Evolutionary conservation across 2,329 filamentous ascomycete genomes (phyloP).

Genomic region (Ophioceras dolichostomum): DNA sequence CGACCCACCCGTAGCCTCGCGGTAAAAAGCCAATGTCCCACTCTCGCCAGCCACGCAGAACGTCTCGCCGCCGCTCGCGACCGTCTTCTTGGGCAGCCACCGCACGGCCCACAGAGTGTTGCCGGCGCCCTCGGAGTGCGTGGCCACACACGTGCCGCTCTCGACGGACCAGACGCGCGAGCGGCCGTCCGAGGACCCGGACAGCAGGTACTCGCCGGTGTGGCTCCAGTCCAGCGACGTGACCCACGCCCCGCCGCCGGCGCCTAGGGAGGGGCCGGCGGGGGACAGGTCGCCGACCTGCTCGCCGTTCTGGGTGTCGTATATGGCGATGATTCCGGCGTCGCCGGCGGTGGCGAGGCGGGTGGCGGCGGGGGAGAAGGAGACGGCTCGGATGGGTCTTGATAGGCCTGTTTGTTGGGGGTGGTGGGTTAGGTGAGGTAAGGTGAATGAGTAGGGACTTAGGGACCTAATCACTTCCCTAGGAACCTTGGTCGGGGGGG

Average conservation of each 20-base stretch:
- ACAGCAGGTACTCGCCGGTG: conserved; percentile 83
- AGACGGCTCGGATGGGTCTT: conserved; percentile 72
- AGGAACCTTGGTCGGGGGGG: too few relatives aligned
- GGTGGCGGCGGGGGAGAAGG: conserved; percentile 77
- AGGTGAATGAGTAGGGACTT: too few relatives aligned
- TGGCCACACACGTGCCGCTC: conserved; percentile 72
- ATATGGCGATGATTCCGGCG: conserved; percentile 76
- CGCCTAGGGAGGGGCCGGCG: conserved; percentile 25
- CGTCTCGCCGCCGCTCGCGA: conserved; percentile 42
- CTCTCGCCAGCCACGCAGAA: conserved; percentile 74
- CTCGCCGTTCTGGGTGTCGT: conserved; percentile 85
- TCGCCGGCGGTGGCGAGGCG: conserved; percentile 86
- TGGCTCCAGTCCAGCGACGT: conserved; percentile 86
- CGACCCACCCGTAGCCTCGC: conserved; percentile 55
- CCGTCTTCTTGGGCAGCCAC: conserved; percentile 58
- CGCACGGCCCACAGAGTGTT: conserved; percentile 69
- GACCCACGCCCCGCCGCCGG: conserved; percentile 65
- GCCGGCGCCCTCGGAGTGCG: conserved; percentile 82
- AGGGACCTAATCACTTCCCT: too few relatives aligned
- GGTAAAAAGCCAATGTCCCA: conserved; percentile 66
- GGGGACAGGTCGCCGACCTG: conserved; percentile 67
- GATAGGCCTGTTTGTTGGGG: conserved; percentile 61
- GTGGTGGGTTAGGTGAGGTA: too few relatives aligned
- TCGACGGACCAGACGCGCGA: conserved; percentile 94
- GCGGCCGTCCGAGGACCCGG: conserved; percentile 83